These are phyloP conservation scores for Fistulifera solaris DNA, from an alignment of 108 stramenopile genomes.

Conservation along the genomic window DNA sequence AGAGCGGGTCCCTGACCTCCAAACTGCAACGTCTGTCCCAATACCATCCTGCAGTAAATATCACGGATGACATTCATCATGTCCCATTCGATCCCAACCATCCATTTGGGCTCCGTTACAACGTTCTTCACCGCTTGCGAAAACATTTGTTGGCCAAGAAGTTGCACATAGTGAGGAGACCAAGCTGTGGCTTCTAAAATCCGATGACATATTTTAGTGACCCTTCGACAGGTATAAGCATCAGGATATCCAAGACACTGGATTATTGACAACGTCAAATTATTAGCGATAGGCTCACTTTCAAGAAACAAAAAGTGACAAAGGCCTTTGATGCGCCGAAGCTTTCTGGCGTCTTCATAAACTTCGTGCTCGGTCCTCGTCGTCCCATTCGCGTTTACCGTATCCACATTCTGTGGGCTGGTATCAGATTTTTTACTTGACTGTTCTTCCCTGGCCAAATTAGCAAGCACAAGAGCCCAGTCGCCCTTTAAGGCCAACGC, in stretches of 20 bases:
- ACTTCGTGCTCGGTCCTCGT: conserved; percentile 27
- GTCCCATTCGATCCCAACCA: conserved; percentile 89
- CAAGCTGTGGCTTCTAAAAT: conserved; percentile 74
- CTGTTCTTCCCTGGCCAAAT: conserved; percentile 55
- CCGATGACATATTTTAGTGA: conserved; percentile 80
- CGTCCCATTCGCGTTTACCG: conserved; percentile 76
- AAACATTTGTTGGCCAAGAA: conserved; percentile 69
- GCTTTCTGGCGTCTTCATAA: conserved; percentile 64
- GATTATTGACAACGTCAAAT: conserved; percentile 52
- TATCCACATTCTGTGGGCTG: conserved; percentile 17
- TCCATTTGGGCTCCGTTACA: conserved; percentile 85
- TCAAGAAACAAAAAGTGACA: conserved; percentile 75
- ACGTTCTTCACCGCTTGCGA: conserved; percentile 54
- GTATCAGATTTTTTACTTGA: conserved; percentile 31
- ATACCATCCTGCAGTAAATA: conserved; percentile 74
- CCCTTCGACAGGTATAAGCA: conserved; percentile 75
- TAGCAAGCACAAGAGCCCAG: conserved; percentile 41
- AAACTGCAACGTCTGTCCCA: conserved; percentile 70
- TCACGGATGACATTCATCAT: conserved; percentile 84
- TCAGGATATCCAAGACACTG: conserved; percentile 78
- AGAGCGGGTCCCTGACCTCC: conserved; percentile 83
- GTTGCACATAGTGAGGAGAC: conserved; percentile 67
- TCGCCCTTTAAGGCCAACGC: conserved; percentile 63
- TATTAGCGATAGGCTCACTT: conserved; percentile 69
- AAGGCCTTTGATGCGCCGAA: conserved; percentile 66